A percentile compares a stretch with the other conserved stretches of the same genome.
Conservation (phyloP, 192 early-diverging fungal species). For the Coemansia sp. region DNA sequence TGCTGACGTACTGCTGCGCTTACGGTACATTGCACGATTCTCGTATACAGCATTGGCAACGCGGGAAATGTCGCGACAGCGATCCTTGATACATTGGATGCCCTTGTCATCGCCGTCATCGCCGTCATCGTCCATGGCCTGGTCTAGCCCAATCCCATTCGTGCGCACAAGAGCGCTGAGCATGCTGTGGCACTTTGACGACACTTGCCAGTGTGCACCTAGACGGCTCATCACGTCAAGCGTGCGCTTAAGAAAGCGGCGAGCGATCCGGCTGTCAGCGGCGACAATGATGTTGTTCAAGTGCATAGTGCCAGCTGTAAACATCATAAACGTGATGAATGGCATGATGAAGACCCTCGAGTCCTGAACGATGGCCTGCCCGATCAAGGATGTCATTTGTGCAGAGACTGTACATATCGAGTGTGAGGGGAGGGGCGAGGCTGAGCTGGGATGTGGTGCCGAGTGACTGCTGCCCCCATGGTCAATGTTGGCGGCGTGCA, state of each 20-base stretch:
- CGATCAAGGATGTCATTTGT: conserved; percentile 47
- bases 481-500: background rate
- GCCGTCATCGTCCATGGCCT: conserved; percentile 10
- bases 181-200: conserved; percentile 54
- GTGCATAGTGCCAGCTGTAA: conserved; percentile 51
- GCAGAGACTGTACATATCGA: conserved; percentile 53
- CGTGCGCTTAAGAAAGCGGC: conserved; percentile 50
- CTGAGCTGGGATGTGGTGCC: background rate
- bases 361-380: conserved; percentile 43
- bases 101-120: conserved; percentile 12
- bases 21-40: conserved; percentile 16
- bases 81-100: conserved; percentile 28
- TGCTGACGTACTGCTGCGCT: background rate
- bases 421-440: conserved; percentile 42
- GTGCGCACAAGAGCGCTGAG: conserved; percentile 43
- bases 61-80: conserved; percentile 17
- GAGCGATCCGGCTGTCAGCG: conserved; percentile 49
- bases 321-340: conserved; percentile 52
- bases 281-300: conserved; percentile 51
- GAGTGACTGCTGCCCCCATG: conserved; percentile 3
- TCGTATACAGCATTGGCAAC: conserved; percentile 35
- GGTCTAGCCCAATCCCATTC: conserved; percentile 42
- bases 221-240: conserved; percentile 50
- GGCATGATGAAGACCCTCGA: conserved; percentile 51
- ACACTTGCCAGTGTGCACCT: conserved; percentile 51